phyloP scores from a whole-genome alignment of 768 basidiomycete genomes.

The Strobilomyces confusus region DNA sequence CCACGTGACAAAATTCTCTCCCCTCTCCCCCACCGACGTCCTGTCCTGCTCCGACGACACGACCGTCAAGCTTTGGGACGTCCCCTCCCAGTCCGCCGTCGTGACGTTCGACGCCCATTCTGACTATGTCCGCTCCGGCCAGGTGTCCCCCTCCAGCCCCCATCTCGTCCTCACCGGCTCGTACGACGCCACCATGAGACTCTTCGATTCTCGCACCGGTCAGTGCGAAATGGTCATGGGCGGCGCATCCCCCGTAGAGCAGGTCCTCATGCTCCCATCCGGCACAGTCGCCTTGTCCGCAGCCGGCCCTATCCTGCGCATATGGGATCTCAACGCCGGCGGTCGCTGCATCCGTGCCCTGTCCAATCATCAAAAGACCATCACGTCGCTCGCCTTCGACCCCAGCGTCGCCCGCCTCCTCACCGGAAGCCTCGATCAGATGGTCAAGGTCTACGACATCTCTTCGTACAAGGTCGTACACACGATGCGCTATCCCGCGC shows the following conservation, averaged over 20 bases:
- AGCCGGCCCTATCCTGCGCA: slow-evolving; percentile 87
- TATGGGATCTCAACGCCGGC: slow-evolving; percentile 93
- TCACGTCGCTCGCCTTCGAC: slow-evolving; percentile 85
- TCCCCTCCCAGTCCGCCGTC: slow-evolving; percentile 80
- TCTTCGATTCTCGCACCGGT: slow-evolving; percentile 85
- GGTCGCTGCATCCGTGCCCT: slow-evolving; percentile 86
- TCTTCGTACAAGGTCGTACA: slow-evolving; percentile 93
- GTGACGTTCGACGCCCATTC: slow-evolving; percentile 81
- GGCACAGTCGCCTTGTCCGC: slow-evolving; percentile 80
- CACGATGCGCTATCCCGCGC: slow-evolving; percentile 97
- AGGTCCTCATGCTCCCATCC: slow-evolving; percentile 90
- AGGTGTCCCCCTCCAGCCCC: slow-evolving; percentile 79
- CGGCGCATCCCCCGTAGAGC: slow-evolving; percentile 68
- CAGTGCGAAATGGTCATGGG: slow-evolving; percentile 83
- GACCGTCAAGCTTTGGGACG: slow-evolving; percentile 91
- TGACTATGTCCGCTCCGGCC: slow-evolving; percentile 94
- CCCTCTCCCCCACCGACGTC: slow-evolving; percentile 73
- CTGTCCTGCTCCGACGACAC: slow-evolving; percentile 97
- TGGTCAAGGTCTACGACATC: slow-evolving; percentile 98
- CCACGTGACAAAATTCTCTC: slow-evolving; percentile 90
- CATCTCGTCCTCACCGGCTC: slow-evolving; percentile 87
- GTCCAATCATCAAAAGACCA: slow-evolving; percentile 97
- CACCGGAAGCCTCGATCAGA: slow-evolving; percentile 90
- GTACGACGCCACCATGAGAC: slow-evolving; percentile 86
- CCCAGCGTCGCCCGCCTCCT: slow-evolving; percentile 71